Evolutionary conservation across 2,329 filamentous ascomycete genomes (phyloP).

Genomic region (Coleophoma crateriformis): DNA sequence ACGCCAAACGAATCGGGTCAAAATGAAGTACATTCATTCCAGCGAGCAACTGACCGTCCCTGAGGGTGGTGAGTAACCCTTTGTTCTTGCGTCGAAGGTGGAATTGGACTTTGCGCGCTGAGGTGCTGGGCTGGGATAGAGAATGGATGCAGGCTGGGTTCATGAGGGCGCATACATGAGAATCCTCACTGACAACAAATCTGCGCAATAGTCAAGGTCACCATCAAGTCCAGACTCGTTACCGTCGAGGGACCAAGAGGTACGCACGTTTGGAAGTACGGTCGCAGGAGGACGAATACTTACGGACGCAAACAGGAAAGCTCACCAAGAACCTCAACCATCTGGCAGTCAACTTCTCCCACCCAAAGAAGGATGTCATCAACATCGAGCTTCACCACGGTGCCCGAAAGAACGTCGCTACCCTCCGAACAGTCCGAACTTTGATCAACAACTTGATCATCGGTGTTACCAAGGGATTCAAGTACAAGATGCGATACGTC

Average conservation of each 20-base stretch:
- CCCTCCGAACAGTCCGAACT: constrained; percentile 95
- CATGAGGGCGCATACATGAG: constrained; percentile 5
- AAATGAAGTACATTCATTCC: constrained; percentile 99
- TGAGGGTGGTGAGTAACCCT: constrained; percentile 76
- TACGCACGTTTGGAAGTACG: constrained; percentile 35
- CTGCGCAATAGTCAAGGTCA: constrained; percentile 75
- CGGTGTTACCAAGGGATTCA: constrained; percentile 98
- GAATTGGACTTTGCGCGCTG: background rate
- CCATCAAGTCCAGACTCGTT: constrained; percentile 94
- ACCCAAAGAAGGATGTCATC: constrained; percentile 80
- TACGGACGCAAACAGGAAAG: constrained; percentile 60
- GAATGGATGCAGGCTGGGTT: constrained; percentile 6
- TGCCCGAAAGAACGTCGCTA: constrained; percentile 93
- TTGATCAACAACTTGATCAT: constrained; percentile 98
- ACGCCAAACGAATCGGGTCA: constrained; percentile 41
- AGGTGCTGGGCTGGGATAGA: background rate
- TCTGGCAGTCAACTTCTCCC: constrained; percentile 91
- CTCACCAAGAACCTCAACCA: constrained; percentile 95
- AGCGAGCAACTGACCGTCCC: constrained; percentile 93
- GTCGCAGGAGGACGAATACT: constrained; percentile 18
- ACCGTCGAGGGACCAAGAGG: constrained; percentile 96
- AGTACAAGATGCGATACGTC: constrained; percentile 99
- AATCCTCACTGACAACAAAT: constrained; percentile 29
- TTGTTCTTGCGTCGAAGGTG: background rate
- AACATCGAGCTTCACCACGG: constrained; percentile 99